A percentile compares a stretch with the other conserved stretches of the same genome.
Evolutionary conservation across 2,329 filamentous ascomycete genomes (phyloP).

Genomic region (Cladosporium austrohemisphaericum): DNA sequence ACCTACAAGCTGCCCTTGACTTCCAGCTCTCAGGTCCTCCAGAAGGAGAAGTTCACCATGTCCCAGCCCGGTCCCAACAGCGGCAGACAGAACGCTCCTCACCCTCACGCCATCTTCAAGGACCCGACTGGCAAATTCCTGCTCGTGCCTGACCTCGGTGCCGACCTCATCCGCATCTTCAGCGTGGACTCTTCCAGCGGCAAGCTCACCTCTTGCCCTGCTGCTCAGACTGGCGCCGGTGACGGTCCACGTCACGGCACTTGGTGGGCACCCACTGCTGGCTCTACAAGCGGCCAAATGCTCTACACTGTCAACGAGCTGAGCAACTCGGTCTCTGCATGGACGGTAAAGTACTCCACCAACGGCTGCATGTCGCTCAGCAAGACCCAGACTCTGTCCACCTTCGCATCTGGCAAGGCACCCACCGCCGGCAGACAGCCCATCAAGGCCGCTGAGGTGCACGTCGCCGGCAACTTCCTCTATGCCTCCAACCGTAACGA

Average conservation of each 20-base stretch:
- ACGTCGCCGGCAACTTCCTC: conserved; percentile 33
- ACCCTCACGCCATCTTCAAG: conserved; percentile 50
- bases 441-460: conserved; percentile 33
- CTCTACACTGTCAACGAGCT: conserved; percentile 36
- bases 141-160: conserved; percentile 30
- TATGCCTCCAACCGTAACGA: conserved; percentile 37
- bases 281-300: conserved; percentile 22
- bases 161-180: conserved; percentile 31
- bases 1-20: conserved; percentile 36
- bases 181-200: conserved; percentile 20
- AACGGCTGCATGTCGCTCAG: conserved; percentile 32
- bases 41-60: conserved; percentile 25
- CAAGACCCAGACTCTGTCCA: conserved; percentile 32
- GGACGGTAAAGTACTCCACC: conserved; percentile 30
- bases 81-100: conserved; percentile 52
- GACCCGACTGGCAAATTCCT: conserved; percentile 31
- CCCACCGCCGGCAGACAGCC: conserved; percentile 20
- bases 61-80: conserved; percentile 27
- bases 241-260: conserved; percentile 32
- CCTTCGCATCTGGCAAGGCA: conserved; percentile 31
- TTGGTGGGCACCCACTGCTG: conserved; percentile 41
- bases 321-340: conserved; percentile 31
- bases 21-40: conserved; percentile 26
- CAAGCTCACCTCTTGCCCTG: conserved; percentile 18
- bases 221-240: conserved; percentile 23